Evolutionary conservation across 1,139 yeast species (phyloP), one percentile per base, ranked within the genome.

Genomic region (Zygoascus hellenicus): DNA sequence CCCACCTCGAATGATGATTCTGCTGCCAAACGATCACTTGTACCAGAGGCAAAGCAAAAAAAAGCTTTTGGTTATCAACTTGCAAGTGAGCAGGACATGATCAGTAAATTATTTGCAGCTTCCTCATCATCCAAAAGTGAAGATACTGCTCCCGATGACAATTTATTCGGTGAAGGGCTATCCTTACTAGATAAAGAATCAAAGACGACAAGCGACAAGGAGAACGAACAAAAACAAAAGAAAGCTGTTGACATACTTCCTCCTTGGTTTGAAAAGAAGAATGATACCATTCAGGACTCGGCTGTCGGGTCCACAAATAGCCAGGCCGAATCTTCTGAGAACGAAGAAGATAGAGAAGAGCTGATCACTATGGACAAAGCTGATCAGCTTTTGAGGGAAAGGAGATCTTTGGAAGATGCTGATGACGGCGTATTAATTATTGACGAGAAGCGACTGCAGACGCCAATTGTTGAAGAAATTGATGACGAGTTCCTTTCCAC

Each of bases 111-210:
- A 28, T 37, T 43, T 30, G 31, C 46, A 13, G 26, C 15, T 16
- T 5, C 45, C 3, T 33, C 28, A 5, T 14, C 37, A 13, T 13
- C 14, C 3, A 13, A 13, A 22, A 10, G 5, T 3, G 19, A 14
- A 4, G 3, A 15, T 10, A 11, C 2, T 5, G 29, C 30, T 19
- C 15, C 22, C 29, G 37, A 31, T 11, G 16, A 22, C 13, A 2
- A 11, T 2, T 13, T 42, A 13, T 39, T 37, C 13, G 43, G 33
- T 11, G 19, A 52, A 22, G 14, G 40, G 36, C 44, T 49, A 26
- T 42, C 46, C 15, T 58, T 52, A 30, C 58, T 55, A 3, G 46
- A 33, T 5, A 45, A 48, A 9, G 44, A 38, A 9, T 50, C 46
- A 22, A 47, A 35, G 4, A 19, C 42, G 9, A 46, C 49, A 15